Evolutionary conservation across 78 protist genomes (phyloP).

Genomic region (Isochrysis galbana): DNA sequence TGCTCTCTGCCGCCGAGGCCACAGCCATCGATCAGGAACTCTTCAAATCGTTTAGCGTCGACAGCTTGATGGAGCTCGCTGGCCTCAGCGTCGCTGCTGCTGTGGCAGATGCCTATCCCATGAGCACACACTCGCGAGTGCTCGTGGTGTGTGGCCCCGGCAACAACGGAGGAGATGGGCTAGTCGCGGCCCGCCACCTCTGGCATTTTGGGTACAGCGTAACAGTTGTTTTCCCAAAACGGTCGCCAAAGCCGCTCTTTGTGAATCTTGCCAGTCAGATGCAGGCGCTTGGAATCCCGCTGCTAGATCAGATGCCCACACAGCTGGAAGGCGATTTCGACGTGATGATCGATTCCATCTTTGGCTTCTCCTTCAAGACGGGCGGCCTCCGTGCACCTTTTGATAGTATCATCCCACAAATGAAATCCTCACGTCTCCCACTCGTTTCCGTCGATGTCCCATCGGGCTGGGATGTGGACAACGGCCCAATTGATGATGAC

Average conservation of each 20-base stretch:
- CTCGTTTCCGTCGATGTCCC: conserved; percentile 86
- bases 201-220: conserved; percentile 62
- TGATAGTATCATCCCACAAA: conserved; percentile 31
- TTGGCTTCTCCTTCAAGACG: conserved; percentile 75
- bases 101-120: not conserved
- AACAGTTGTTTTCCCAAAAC: not conserved
- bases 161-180: conserved; percentile 93
- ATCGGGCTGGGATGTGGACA: conserved; percentile 88
- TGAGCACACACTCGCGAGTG: not conserved
- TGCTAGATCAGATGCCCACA: not conserved
- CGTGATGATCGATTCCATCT: conserved; percentile 79
- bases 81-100: conserved; percentile 53
- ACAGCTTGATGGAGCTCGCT: conserved; percentile 83
- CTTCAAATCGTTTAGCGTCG: not conserved
- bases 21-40: conserved; percentile 33
- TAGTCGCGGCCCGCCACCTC: conserved; percentile 85
- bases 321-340: not conserved
- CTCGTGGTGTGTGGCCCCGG: conserved; percentile 66
- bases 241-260: conserved; percentile 33
- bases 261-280: not conserved
- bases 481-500: conserved; percentile 26
- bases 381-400: conserved; percentile 82
- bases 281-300: not conserved
- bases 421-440: conserved; percentile 18
- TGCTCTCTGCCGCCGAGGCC: conserved; percentile 21